These are phyloP conservation scores for Trichosanthes truncata DNA, from an alignment of 306 rosid genomes.

Conservation along the genomic window DNA sequence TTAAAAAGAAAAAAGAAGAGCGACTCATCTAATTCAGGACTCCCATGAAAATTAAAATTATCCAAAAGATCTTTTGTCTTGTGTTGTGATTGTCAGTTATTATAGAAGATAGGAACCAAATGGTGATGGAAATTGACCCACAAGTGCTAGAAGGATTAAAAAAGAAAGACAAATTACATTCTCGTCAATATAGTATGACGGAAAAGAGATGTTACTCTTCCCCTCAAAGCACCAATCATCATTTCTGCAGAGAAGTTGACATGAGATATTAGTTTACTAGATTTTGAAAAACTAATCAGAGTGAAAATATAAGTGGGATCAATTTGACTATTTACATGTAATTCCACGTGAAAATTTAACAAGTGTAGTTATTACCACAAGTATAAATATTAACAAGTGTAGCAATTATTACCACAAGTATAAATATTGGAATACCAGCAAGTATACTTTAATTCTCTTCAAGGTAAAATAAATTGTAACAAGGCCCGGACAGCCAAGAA, in stretches of 20 bases:
- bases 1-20: background rate
- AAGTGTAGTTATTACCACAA: background rate
- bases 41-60: background rate
- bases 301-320: background rate
- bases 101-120: background rate
- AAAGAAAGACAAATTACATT: slow-evolving; percentile 50
- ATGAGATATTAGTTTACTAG: slow-evolving; percentile 19
- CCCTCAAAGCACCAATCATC: slow-evolving; percentile 92
- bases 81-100: background rate
- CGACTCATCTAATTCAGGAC: background rate
- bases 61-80: background rate
- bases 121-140: background rate
- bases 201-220: slow-evolving; percentile 71
- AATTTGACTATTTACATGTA: background rate
- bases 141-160: background rate
- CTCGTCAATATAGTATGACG: slow-evolving; percentile 96
- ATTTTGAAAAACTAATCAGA: slow-evolving; percentile 8
- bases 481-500: background rate
- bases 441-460: background rate
- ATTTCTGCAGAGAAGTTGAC: slow-evolving; percentile 56
- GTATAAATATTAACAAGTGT: background rate
- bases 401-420: background rate
- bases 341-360: background rate
- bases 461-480: background rate
- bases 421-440: background rate